Evolutionary conservation across 2,329 filamentous ascomycete genomes (phyloP), one percentile per base, ranked within the genome.

Genomic region (Fusarium sp.): DNA sequence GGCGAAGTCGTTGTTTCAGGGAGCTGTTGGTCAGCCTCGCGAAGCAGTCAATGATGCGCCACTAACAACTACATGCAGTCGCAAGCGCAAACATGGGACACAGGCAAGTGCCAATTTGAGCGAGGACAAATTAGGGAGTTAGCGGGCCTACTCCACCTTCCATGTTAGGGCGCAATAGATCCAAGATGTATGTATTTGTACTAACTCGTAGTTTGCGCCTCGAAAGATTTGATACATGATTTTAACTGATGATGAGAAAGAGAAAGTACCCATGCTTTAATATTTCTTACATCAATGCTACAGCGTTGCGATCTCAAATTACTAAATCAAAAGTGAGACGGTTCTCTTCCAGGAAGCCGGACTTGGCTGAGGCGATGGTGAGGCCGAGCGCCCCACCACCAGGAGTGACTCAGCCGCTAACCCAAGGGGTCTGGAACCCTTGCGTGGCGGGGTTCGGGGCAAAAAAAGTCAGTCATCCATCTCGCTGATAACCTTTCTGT

Each of bases 401-500:
- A 23, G 20, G 19, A 34, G 24, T 68, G 56, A 56, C 47, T 61
- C 60, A 68, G 51, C 51, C 28, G 26, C 17, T 42, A 40, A 38
- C 26, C 34, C 44, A 30, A 40, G 42, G 51, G 59, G 50, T 30
- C 59, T 44, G 36, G 65, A 65, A 61, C 59, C 59, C 64, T 65
- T 47, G 45, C 49, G 58, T 59, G 48, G 65, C 65, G 67, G 67
- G 67, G 67, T 48, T 57, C 44, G 56, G 55, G 52, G 51, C 49
- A 46, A 54, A 68, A 70, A 73, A 73, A 73, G 63, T 67, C 63
- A 67, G 65, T 57, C 63, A 63, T 66, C 15, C 58, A 54, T 58
- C 47, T 58, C 61, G 36, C 61, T 72, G 68, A 69, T 70, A 66
- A 58, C 56, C 48, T 52, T 68, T 58, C 48, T 70, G 63, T 62